Base-by-base conservation (phyloP, 2,329 filamentous ascomycete genomes). In the Metarhizium rileyi region DNA sequence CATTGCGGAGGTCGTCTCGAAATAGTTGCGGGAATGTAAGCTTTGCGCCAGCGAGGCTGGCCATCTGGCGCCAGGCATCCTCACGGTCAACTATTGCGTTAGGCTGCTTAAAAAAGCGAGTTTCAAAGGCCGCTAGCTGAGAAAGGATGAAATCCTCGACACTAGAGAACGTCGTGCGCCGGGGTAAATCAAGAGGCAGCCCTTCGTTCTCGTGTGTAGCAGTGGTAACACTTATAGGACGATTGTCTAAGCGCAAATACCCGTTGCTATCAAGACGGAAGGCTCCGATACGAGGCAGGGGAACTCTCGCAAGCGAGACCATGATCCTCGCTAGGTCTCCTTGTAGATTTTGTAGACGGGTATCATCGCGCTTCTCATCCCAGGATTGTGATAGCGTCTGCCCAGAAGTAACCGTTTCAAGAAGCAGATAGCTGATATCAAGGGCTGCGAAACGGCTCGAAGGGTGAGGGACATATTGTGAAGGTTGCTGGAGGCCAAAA, bases 161-260 rank as follows among this genome's bases (percentile, higher is more conserved):
- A 8, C 35, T 50, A 25, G 52, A 51, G 33, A 53, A 57, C 14
- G 49, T 53, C 25, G 40, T 48, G 12, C 46, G 20, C 44, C 51
- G 44, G 43, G 50, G 41, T 23, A 54, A 40, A 20, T 45, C 41
- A 36, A 50, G 46, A 25, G 49, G 49, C 33, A 57, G 51, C 12
- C 43, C 53, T 48, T 55, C 52, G 36, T 57, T 53, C 49, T 55
- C 51, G 10, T 53, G 52, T 10, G 52, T 51, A 12, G 52, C 40
- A 43, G 44, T 49, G 18, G 47, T 26, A 18, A 53, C 35, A 16
- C 26, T 52, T 3, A 57, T 36, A 20, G 53, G 56, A 44, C 55
- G 50, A 36, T 56, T 56, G 12, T 62, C 57, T 45, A 66, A 53
- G n/a, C 57, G 54, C 22, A 67, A 54, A 28, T 60, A 66, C 28